These are phyloP conservation scores for Colletotrichum lini DNA, from an alignment of 2,329 filamentous ascomycete species.

Conservation along the genomic window DNA sequence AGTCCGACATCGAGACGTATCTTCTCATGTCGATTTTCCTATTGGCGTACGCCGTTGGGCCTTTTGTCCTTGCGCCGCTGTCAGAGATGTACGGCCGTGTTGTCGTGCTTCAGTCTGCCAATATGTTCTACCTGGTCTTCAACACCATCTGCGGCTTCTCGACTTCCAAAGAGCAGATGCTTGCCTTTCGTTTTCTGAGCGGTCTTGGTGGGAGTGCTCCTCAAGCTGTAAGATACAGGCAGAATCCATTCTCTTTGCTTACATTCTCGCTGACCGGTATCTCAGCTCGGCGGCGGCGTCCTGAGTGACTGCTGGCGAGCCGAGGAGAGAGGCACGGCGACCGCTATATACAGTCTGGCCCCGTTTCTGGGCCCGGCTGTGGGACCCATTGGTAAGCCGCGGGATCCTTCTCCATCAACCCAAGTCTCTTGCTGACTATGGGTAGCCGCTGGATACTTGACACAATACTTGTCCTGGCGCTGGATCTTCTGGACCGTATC, in stretches of 20 bases:
- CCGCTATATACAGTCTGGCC: slow-evolving; percentile 53
- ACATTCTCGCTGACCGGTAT: not conserved
- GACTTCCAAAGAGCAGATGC: slow-evolving; percentile 60
- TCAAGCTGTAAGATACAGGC: slow-evolving; percentile 54
- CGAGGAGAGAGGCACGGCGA: slow-evolving; percentile 55
- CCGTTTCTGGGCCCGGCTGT: slow-evolving; percentile 61
- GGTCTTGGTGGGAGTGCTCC: slow-evolving; percentile 63
- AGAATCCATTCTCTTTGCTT: fast-evolving
- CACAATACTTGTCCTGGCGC: slow-evolving; percentile 56
- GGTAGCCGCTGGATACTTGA: slow-evolving; percentile 56
- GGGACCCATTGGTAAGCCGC: slow-evolving; percentile 54
- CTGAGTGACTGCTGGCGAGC: slow-evolving; percentile 64
- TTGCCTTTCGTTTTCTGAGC: slow-evolving; percentile 65
- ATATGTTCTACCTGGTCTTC: slow-evolving; percentile 67
- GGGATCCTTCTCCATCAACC: too few species aligned
- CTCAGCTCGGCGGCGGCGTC: slow-evolving; percentile 59
- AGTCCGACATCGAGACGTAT: slow-evolving; percentile 57
- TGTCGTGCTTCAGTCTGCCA: slow-evolving; percentile 59
- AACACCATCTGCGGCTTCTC: slow-evolving; percentile 67
- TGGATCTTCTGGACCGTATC: slow-evolving; percentile 62
- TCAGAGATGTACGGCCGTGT: slow-evolving; percentile 67
- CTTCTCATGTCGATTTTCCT: slow-evolving; percentile 74
- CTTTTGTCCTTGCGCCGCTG: slow-evolving; percentile 65
- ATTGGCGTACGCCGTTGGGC: slow-evolving; percentile 68
- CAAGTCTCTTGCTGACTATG: not conserved